A percentile compares a stretch with the other conserved stretches of the same genome.
Evolutionary conservation across 176 grass and related monocot genomes (phyloP).

Genomic region (Oryza meyeriana): DNA sequence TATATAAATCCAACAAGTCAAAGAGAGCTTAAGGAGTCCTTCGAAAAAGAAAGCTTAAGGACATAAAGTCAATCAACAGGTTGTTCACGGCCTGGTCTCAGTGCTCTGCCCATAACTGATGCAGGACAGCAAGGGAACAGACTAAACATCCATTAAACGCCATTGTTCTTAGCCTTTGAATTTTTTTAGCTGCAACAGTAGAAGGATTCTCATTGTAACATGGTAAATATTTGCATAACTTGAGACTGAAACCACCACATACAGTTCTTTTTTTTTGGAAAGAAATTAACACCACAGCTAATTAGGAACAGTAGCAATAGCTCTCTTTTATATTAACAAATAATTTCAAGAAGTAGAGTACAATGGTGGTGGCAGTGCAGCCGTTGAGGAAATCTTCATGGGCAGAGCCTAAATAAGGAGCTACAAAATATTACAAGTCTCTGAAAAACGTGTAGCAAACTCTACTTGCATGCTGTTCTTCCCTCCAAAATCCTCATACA

Average conservation of each 20-base stretch:
- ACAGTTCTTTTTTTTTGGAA: background rate
- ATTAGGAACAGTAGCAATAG: conserved; percentile 25
- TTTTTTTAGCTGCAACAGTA: conserved; percentile 5
- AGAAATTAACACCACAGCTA: background rate
- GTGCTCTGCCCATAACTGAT: conserved; percentile 33
- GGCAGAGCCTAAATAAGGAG: conserved; percentile 31
- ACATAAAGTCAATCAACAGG: conserved; percentile 31
- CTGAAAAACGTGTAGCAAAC: conserved; percentile 33
- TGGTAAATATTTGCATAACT: conserved; percentile 10
- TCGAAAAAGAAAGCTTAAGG: conserved; percentile 23
- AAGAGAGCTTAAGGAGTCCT: conserved; percentile 23
- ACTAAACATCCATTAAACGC: conserved; percentile 23
- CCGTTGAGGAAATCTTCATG: conserved; percentile 35
- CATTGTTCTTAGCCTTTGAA: conserved; percentile 15
- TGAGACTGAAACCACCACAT: background rate
- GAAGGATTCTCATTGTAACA: background rate
- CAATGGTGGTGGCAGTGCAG: conserved; percentile 26
- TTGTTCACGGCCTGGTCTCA: conserved; percentile 5
- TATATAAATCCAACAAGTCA: background rate
- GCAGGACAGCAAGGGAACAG: conserved; percentile 29
- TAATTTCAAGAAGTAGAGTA: conserved; percentile 28
- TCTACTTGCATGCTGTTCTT: conserved; percentile 31
- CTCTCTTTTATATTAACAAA: conserved; percentile 48
- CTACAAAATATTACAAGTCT: conserved; percentile 28
- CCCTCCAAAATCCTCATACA: conserved; percentile 18